phyloP scores from a whole-genome alignment of 2,329 filamentous ascomycete genomes.

The Fonsecaea nubica region DNA sequence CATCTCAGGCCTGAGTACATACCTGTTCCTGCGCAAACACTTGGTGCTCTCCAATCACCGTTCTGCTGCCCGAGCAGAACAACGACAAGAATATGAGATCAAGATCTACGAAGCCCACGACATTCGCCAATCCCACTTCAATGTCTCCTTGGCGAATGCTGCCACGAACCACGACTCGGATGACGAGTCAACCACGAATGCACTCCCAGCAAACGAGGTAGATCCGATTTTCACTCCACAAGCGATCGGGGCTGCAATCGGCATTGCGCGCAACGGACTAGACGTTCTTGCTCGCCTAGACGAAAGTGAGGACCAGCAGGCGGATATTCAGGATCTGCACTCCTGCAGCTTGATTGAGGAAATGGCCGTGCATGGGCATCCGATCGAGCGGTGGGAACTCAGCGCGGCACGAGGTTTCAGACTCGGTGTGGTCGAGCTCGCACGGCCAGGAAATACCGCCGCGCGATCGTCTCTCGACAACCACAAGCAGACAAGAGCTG shows the following conservation, averaged over 20 bases:
- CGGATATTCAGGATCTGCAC: background rate
- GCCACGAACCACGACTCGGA: background rate
- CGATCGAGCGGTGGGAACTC: constrained; percentile 44
- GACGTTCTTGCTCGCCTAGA: constrained; percentile 47
- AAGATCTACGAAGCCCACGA: constrained; percentile 52
- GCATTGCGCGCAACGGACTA: constrained; percentile 50
- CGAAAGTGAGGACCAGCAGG: constrained; percentile 38
- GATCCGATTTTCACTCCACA: constrained; percentile 44
- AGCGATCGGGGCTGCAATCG: constrained; percentile 49
- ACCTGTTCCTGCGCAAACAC: constrained; percentile 51
- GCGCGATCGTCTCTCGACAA: background rate
- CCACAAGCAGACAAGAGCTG: constrained; percentile 1
- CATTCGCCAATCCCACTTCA: constrained; percentile 40
- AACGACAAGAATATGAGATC: constrained; percentile 41
- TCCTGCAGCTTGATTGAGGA: constrained; percentile 42
- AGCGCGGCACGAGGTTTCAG: constrained; percentile 46
- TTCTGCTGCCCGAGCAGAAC: constrained; percentile 4
- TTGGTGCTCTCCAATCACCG: constrained; percentile 41
- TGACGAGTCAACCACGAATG: background rate
- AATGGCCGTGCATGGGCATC: constrained; percentile 47
- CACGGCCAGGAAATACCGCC: constrained; percentile 11
- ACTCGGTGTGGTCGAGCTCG: constrained; percentile 42
- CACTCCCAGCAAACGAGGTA: constrained; percentile 3
- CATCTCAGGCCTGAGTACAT: constrained; percentile 50
- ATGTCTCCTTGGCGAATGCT: background rate